phyloP scores from a whole-genome alignment of 805 yeast species.

The Wickerhamiella lipophila region DNA sequence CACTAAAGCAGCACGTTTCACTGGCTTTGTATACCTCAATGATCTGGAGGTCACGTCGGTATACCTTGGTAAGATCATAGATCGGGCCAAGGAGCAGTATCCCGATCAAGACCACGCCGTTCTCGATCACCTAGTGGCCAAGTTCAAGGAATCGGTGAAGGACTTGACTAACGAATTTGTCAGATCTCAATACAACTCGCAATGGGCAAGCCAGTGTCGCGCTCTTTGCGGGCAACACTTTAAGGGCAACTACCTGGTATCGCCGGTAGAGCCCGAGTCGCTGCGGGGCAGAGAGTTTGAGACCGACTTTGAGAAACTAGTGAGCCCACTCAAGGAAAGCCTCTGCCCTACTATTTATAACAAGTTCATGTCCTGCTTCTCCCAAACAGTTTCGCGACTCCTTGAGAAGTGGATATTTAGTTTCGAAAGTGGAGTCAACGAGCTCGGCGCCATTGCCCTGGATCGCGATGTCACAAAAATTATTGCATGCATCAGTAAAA shows the following conservation, averaged over 20 bases:
- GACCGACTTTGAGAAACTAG: conserved; percentile 48
- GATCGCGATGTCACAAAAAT: conserved; percentile 70
- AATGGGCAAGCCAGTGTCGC: background rate
- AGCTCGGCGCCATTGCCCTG: conserved; percentile 67
- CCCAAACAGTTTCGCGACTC: conserved; percentile 41
- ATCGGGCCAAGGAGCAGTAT: conserved; percentile 9
- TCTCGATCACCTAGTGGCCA: conserved; percentile 22
- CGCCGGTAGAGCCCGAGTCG: conserved; percentile 24
- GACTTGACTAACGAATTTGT: conserved; percentile 36
- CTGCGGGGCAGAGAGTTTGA: conserved; percentile 35
- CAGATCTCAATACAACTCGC: conserved; percentile 28
- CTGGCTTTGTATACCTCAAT: conserved; percentile 46
- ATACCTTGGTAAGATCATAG: conserved; percentile 40
- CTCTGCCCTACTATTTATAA: conserved; percentile 43
- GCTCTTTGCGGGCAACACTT: conserved; percentile 28
- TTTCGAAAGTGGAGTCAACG: conserved; percentile 57
- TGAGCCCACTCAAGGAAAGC: conserved; percentile 52
- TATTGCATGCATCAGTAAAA: conserved; percentile 53
- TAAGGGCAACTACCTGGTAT: conserved; percentile 30
- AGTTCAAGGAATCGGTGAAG: conserved; percentile 28
- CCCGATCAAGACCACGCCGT: conserved; percentile 11
- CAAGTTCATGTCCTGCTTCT: conserved; percentile 37
- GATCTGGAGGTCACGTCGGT: conserved; percentile 51
- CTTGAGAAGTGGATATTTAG: conserved; percentile 59
- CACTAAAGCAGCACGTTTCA: conserved; percentile 33